Base-by-base conservation (phyloP, 331 rosid genomes). In the Pyracantha coccinea region DNA sequence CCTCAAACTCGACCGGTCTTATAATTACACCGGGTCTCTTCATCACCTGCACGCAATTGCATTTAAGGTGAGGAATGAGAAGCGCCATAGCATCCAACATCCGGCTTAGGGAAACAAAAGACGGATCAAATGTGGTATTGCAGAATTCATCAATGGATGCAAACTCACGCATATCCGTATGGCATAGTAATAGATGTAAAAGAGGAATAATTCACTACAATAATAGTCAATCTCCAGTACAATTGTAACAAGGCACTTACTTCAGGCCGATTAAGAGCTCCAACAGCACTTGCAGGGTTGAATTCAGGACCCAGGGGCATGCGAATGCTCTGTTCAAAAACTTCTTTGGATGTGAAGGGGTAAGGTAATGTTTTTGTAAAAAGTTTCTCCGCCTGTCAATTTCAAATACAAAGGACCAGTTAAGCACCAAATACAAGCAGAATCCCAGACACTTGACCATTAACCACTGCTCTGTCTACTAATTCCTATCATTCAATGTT, bases 281-380 rank as follows among this genome's bases (percentile, higher is more conserved):
- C 93, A 38, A 82, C 69, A 5, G 88, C 78, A n/a, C 85, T 85
- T 72, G 93, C 86, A 1, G 99, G 99, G 85, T 91, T 94, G 78
- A 78, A 90, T 73, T 94, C 99, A n/a, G 99, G 97, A 76, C 96
- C 99, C 16, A 94, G 78, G 47, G 99, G 99, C 86, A 87, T 75
- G 65, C 96, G 93, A 69, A 88, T 84, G 80, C 90, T 91, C 85
- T 88, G 95, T 54, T 94, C 92, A 78, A 80, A 94, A 58, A 87
- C 88, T 71, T 88, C 96, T 71, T 82, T 86, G 69, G 92, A 89
- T 24, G 97, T 85, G 78, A 79, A 94, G 10, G 99, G 99, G 83
- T 29, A 92, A 50, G 99, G 97, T 73, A 94, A 69, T 8, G 84
- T 53, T 75, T 83, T 87, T 44, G 95, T 83, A 72, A 84, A 90